Evolutionary conservation across 345 rosid genomes (phyloP).

Genomic region (Aurinia saxatilis): DNA sequence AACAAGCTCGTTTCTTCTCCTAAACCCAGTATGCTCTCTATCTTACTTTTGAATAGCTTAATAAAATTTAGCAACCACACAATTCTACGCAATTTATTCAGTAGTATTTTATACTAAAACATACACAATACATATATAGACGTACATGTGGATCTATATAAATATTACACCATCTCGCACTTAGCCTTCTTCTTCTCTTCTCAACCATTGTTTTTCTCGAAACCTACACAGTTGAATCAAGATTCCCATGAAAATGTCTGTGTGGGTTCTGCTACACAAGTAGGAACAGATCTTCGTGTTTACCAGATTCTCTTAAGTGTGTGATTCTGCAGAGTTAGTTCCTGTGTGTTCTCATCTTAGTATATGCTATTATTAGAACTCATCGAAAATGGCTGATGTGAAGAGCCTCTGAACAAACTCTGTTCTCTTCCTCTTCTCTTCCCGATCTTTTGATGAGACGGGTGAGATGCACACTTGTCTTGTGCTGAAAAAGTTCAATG

Average conservation of each 20-base stretch:
- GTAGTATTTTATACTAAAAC: slow-evolving; percentile 9
- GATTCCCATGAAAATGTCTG: not conserved
- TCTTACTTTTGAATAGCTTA: not conserved
- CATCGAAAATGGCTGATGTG: slow-evolving; percentile 57
- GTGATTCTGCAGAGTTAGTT: slow-evolving; percentile 1
- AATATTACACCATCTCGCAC: slow-evolving; percentile 10
- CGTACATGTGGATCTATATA: not conserved
- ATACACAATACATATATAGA: slow-evolving; percentile 17
- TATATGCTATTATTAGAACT: slow-evolving; percentile 2
- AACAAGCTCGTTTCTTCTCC: not conserved
- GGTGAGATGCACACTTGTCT: slow-evolving; percentile 47
- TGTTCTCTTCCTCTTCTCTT: slow-evolving; percentile 65
- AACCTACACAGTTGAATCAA: slow-evolving; percentile 18
- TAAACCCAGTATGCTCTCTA: not conserved
- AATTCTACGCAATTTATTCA: slow-evolving; percentile 11
- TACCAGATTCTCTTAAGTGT: slow-evolving; percentile 15
- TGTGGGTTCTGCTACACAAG: slow-evolving; percentile 2
- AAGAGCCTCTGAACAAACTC: slow-evolving; percentile 75
- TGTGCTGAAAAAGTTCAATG: slow-evolving; percentile 19
- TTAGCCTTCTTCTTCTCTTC: slow-evolving; percentile 7
- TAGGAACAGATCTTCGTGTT: not conserved
- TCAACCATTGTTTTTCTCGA: slow-evolving; percentile 3
- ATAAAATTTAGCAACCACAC: slow-evolving; percentile 4
- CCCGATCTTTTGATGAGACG: slow-evolving; percentile 58
- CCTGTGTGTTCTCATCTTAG: not conserved